These are phyloP conservation scores for Phlebiopsis gigantea DNA, from an alignment of 768 basidiomycete genomes.

Conservation along the genomic window DNA sequence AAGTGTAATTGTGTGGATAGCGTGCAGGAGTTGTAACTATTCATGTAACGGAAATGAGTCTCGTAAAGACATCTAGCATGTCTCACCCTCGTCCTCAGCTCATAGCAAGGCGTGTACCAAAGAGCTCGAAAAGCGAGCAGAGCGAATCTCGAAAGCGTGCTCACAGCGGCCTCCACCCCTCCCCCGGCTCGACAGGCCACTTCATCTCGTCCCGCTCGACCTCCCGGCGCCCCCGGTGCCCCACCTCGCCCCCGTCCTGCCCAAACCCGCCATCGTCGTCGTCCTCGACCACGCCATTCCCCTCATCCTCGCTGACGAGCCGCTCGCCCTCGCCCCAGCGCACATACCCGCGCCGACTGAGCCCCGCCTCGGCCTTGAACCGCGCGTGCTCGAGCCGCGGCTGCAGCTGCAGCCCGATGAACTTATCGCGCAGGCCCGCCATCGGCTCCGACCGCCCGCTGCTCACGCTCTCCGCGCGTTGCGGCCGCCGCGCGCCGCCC, in stretches of 20 bases:
- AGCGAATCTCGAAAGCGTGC: background rate
- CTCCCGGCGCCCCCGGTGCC: slow-evolving; percentile 2
- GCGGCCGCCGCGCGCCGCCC: background rate
- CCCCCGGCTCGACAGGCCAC: slow-evolving; percentile 44
- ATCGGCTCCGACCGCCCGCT: slow-evolving; percentile 23
- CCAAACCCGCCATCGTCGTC: slow-evolving; percentile 11
- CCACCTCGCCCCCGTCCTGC: slow-evolving; percentile 11
- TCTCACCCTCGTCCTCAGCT: background rate
- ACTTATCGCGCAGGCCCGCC: slow-evolving; percentile 23
- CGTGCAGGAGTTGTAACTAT: background rate
- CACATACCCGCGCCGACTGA: slow-evolving; percentile 57
- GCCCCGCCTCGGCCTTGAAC: slow-evolving; percentile 69
- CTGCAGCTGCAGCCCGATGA: slow-evolving; percentile 43
- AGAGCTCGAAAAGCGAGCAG: background rate
- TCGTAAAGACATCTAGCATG: background rate
- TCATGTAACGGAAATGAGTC: background rate
- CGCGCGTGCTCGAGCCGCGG: slow-evolving; percentile 57
- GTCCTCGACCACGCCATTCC: background rate
- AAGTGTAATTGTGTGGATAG: background rate
- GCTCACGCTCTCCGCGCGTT: slow-evolving; percentile 4
- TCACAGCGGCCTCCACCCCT: slow-evolving; percentile 47
- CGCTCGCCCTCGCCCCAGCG: slow-evolving; percentile 30
- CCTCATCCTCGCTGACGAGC: slow-evolving; percentile 21
- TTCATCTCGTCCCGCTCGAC: slow-evolving; percentile 50
- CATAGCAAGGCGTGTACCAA: background rate